Percentiles rank a stretch among this genome's conserved stretches.
Conservation (phyloP, 768 basidiomycete species). For the Amanita phalloides region DNA sequence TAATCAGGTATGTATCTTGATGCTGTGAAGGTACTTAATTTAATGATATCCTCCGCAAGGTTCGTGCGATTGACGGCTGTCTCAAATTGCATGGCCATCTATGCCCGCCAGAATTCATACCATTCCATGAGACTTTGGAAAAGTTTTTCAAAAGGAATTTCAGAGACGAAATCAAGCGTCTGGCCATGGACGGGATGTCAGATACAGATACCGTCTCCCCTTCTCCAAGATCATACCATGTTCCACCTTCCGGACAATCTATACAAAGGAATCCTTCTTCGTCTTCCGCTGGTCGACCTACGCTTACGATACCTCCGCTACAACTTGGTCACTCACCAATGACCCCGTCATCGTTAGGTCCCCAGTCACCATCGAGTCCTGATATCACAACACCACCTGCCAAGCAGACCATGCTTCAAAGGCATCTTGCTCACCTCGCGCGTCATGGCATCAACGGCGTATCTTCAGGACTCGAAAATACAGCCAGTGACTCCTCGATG, state of each 20-base stretch:
- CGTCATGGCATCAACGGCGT: slow-evolving; percentile 79
- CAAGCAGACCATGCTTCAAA: slow-evolving; percentile 68
- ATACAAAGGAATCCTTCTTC: slow-evolving; percentile 36
- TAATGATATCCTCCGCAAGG: slow-evolving; percentile 23
- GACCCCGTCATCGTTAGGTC: slow-evolving; percentile 34
- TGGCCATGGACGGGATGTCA: slow-evolving; percentile 47
- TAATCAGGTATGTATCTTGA: slow-evolving; percentile 33
- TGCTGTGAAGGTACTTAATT: neutral
- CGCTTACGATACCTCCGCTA: slow-evolving; percentile 40
- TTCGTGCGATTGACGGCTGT: slow-evolving; percentile 74
- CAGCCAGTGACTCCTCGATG: slow-evolving; percentile 47
- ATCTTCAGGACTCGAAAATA: slow-evolving; percentile 59
- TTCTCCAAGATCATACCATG: slow-evolving; percentile 22
- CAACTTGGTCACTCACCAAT: slow-evolving; percentile 35
- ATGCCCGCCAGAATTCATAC: slow-evolving; percentile 80
- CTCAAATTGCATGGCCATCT: slow-evolving; percentile 74
- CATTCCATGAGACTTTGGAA: slow-evolving; percentile 86
- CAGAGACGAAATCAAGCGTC: slow-evolving; percentile 66
- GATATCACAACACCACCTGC: slow-evolving; percentile 16
- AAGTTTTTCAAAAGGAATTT: slow-evolving; percentile 82
- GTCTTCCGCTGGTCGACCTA: slow-evolving; percentile 29
- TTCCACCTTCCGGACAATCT: slow-evolving; percentile 40
- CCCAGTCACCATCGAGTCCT: slow-evolving; percentile 22
- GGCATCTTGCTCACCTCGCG: slow-evolving; percentile 72
- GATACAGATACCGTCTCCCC: slow-evolving; percentile 30